A percentile compares a stretch with the other conserved stretches of the same genome.
phyloP scores from a whole-genome alignment of 345 rosid genomes.

The Carallia brachiata region DNA sequence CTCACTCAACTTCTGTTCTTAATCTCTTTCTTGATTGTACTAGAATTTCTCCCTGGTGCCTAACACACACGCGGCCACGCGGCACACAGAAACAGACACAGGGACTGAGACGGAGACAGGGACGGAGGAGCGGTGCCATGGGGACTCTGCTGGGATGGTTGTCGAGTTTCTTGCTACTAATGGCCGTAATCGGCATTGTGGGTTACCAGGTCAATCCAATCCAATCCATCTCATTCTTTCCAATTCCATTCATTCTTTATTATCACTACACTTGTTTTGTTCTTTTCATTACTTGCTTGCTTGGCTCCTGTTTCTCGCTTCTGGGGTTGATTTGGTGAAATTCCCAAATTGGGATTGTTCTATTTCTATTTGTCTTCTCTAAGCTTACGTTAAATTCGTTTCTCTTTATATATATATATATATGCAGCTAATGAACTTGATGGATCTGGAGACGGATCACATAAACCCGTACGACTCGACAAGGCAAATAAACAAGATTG shows the following conservation, averaged over 20 bases:
- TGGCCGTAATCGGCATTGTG: slow-evolving; percentile 12
- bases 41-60: too few species aligned
- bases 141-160: slow-evolving; percentile 15
- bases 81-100: too few species aligned
- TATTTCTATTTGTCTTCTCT: neutral
- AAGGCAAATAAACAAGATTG: slow-evolving; percentile 27
- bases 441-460: slow-evolving; percentile 44
- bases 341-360: too few species aligned
- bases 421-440: slow-evolving; percentile 41
- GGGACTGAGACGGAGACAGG: neutral
- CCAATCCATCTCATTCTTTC: neutral
- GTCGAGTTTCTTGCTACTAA: slow-evolving; percentile 13
- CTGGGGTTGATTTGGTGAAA: too few species aligned
- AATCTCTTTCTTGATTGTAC: too few species aligned
- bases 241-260: too few species aligned
- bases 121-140: neutral
- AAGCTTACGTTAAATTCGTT: neutral
- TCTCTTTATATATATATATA: too few species aligned
- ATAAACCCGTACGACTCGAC: slow-evolving; percentile 45
- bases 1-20: too few species aligned
- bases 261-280: too few species aligned
- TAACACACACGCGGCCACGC: too few species aligned
- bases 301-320: neutral
- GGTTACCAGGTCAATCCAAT: slow-evolving; percentile 12
- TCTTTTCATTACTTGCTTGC: neutral